Percentiles rank a stretch among this genome's conserved stretches.
phyloP scores from a whole-genome alignment of 257 asterid species.

The Avicennia marina region DNA sequence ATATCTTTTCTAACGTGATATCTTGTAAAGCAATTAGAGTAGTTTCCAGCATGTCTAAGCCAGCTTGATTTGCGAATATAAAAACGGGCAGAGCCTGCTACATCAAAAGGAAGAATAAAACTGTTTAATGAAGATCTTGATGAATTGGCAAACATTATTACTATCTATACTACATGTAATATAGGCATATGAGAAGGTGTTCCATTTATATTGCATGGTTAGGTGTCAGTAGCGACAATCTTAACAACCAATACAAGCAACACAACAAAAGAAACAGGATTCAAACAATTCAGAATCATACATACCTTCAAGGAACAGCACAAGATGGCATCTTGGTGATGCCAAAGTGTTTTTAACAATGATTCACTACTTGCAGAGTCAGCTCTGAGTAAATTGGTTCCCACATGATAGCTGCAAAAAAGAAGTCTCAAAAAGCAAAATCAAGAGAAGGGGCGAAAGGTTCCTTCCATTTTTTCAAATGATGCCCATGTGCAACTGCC shows the following conservation, averaged over 20 bases:
- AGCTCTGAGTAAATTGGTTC: conserved; percentile 57
- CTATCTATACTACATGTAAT: too few relatives aligned
- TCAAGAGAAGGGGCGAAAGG: too few relatives aligned
- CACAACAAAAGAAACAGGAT: too few relatives aligned
- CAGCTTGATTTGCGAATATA: conserved; percentile 90
- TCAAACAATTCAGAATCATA: too few relatives aligned
- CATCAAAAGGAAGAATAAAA: neutral
- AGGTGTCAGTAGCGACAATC: too few relatives aligned
- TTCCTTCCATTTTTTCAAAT: too few relatives aligned
- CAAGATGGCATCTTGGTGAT: conserved; percentile 84
- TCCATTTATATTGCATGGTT: too few relatives aligned
- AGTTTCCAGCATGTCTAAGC: conserved; percentile 94
- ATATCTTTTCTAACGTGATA: conserved; percentile 75
- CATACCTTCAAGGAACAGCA: conserved; percentile 94
- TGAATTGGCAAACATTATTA: too few relatives aligned
- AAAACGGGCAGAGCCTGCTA: conserved; percentile 76
- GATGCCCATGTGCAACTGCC: too few relatives aligned
- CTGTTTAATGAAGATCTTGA: neutral
- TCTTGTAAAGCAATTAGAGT: conserved; percentile 89
- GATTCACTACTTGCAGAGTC: conserved; percentile 56
- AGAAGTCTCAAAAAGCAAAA: conserved; percentile 2
- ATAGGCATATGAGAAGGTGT: too few relatives aligned
- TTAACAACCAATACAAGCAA: too few relatives aligned
- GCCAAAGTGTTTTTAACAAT: conserved; percentile 82
- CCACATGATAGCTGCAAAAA: conserved; percentile 60